Conservation (phyloP, 495 filamentous ascomycete species). For the Terfezia claveryi region DNA sequence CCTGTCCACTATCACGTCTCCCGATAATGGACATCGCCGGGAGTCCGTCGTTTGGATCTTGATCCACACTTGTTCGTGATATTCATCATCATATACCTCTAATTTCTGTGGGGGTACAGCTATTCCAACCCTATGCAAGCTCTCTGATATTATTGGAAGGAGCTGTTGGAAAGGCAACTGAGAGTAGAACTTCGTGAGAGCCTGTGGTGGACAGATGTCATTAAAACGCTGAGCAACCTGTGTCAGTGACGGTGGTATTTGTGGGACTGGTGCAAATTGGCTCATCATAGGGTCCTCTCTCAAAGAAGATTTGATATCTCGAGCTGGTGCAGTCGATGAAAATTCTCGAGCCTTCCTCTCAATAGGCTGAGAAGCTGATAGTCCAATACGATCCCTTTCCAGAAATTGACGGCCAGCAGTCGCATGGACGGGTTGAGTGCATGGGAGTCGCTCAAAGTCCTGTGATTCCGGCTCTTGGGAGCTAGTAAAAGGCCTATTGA, state of each 20-base stretch:
- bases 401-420: slow-evolving; percentile 59
- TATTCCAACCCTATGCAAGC: slow-evolving; percentile 62
- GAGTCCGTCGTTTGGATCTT: slow-evolving; percentile 58
- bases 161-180: slow-evolving; percentile 54
- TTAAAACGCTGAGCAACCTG: slow-evolving; percentile 71
- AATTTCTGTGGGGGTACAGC: slow-evolving; percentile 34
- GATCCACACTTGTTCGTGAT: slow-evolving; percentile 25
- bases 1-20: slow-evolving; percentile 61
- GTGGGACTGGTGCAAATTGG: slow-evolving; percentile 66
- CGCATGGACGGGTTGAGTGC: slow-evolving; percentile 58
- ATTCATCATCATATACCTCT: slow-evolving; percentile 15
- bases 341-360: slow-evolving; percentile 9
- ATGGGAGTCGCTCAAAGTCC: slow-evolving; percentile 23
- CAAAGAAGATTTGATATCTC: slow-evolving; percentile 26
- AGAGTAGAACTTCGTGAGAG: slow-evolving; percentile 81
- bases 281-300: slow-evolving; percentile 77
- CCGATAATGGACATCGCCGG: slow-evolving; percentile 56
- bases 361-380: slow-evolving; percentile 29
- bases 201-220: slow-evolving; percentile 54
- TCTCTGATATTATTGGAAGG: slow-evolving; percentile 54
- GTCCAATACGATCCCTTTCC: slow-evolving; percentile 31
- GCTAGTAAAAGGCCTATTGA: slow-evolving; percentile 35
- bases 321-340: slow-evolving; percentile 14
- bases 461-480: slow-evolving; percentile 20
- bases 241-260: slow-evolving; percentile 58